phyloP scores from a whole-genome alignment of 2,329 filamentous ascomycete genomes.

The Penicillium freii region DNA sequence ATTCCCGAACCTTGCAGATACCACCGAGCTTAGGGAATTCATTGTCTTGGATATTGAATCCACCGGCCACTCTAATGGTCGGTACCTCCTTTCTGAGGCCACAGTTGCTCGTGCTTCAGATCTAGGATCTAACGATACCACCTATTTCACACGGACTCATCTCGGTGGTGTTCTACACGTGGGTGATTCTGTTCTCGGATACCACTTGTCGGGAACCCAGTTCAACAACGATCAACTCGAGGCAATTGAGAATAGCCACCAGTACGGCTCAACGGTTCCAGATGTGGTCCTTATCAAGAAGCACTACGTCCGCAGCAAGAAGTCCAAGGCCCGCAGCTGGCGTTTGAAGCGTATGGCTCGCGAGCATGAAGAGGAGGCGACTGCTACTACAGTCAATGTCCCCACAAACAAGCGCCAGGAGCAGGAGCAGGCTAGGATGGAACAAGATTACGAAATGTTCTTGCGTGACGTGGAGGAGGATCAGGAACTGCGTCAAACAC shows the following conservation, averaged over 20 bases:
- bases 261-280: slow-evolving; percentile 75
- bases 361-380: slow-evolving; percentile 71
- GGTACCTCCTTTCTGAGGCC: slow-evolving; percentile 79
- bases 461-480: slow-evolving; percentile 96
- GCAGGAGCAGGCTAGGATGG: slow-evolving; percentile 81
- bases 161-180: slow-evolving; percentile 80
- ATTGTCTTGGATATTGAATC: slow-evolving; percentile 92
- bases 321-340: slow-evolving; percentile 83
- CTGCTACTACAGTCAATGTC: slow-evolving; percentile 10
- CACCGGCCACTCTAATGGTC: slow-evolving; percentile 70
- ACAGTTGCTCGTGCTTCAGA: slow-evolving; percentile 86
- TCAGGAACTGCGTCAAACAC: slow-evolving; percentile 75
- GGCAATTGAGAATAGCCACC: slow-evolving; percentile 72
- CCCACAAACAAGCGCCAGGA: slow-evolving; percentile 49
- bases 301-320: slow-evolving; percentile 82
- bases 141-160: slow-evolving; percentile 88
- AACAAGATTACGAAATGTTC: slow-evolving; percentile 96
- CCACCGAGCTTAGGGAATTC: slow-evolving; percentile 84
- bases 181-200: slow-evolving; percentile 93
- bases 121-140: slow-evolving; percentile 78
- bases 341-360: slow-evolving; percentile 88
- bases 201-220: slow-evolving; percentile 81
- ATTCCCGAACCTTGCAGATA: slow-evolving; percentile 79
- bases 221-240: slow-evolving; percentile 90
- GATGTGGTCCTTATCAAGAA: slow-evolving; percentile 98